Evolutionary conservation across 208 protist species (phyloP).

Genomic region (Leishmania martiniquensis): DNA sequence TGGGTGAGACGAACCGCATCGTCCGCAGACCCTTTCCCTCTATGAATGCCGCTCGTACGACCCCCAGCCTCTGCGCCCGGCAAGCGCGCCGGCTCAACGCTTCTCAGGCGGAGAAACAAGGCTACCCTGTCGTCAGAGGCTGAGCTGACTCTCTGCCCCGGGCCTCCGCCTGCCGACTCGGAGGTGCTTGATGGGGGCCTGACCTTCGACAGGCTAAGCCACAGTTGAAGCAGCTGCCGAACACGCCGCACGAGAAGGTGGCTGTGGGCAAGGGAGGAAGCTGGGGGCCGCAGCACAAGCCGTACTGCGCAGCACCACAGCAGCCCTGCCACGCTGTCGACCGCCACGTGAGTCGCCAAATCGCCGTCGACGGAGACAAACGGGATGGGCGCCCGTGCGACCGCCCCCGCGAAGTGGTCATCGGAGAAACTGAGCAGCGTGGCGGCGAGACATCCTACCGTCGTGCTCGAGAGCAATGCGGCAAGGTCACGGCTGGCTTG

Average conservation of each 20-base stretch:
- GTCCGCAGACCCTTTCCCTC: neutral
- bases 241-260: slow-evolving; percentile 21
- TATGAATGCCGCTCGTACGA: neutral
- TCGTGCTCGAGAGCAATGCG: slow-evolving; percentile 32
- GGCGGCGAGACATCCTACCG: slow-evolving; percentile 32
- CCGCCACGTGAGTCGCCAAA: slow-evolving; percentile 15
- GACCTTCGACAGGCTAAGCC: slow-evolving; percentile 13
- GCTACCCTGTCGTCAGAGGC: slow-evolving; percentile 1
- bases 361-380: slow-evolving; percentile 26
- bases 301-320: slow-evolving; percentile 33
- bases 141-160: neutral
- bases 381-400: slow-evolving; percentile 39
- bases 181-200: neutral
- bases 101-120: slow-evolving; percentile 27
- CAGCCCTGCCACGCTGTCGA: slow-evolving; percentile 22
- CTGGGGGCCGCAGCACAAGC: slow-evolving; percentile 1
- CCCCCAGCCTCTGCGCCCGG: neutral
- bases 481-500: slow-evolving; percentile 14
- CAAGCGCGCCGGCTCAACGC: slow-evolving; percentile 17
- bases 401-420: slow-evolving; percentile 41
- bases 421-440: slow-evolving; percentile 52
- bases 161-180: neutral
- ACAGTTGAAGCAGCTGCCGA: slow-evolving; percentile 36
- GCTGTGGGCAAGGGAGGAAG: neutral
- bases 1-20: neutral